These are phyloP conservation scores for Aspergillus bertholletiae DNA, from an alignment of 495 filamentous ascomycete species.

Conservation along the genomic window DNA sequence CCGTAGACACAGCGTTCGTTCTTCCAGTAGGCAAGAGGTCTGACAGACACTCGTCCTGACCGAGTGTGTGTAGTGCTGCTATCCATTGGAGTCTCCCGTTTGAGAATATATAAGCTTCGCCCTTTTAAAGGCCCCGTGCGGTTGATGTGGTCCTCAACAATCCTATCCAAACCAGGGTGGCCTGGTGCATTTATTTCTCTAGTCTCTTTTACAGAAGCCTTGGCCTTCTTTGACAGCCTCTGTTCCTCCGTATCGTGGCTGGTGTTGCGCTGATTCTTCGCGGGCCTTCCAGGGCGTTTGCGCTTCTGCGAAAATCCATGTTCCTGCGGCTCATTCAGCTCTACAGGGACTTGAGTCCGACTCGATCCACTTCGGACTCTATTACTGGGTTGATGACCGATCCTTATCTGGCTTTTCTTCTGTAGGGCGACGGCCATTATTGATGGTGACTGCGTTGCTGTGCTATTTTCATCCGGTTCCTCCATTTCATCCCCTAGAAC, in stretches of 20 bases:
- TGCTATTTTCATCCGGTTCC: constrained; percentile 53
- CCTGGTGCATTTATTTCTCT: constrained; percentile 11
- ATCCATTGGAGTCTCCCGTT: constrained; percentile 60
- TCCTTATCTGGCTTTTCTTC: constrained; percentile 4
- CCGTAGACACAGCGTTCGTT: constrained; percentile 75
- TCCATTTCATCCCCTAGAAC: constrained; percentile 27
- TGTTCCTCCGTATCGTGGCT: constrained; percentile 23
- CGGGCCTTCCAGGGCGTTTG: constrained; percentile 32
- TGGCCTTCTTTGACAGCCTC: constrained; percentile 35
- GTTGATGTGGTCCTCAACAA: constrained; percentile 41
- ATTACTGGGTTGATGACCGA: constrained; percentile 5
- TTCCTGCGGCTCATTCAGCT: constrained; percentile 11
- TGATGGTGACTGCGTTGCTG: constrained; percentile 48
- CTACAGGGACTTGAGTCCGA: constrained; percentile 9
- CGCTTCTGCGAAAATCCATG: constrained; percentile 17
- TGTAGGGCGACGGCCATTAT: constrained; percentile 11
- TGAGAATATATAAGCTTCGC: constrained; percentile 66
- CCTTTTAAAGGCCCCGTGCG: constrained; percentile 45
- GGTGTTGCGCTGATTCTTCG: constrained; percentile 22
- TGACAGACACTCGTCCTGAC: constrained; percentile 56
- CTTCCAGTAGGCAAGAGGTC: constrained; percentile 83
- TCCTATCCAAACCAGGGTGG: constrained; percentile 34
- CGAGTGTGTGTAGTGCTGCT: constrained; percentile 47
- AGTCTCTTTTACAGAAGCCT: constrained; percentile 16
- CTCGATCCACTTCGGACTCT: constrained; percentile 10